Base-by-base conservation (phyloP, 83 land plant species). In the Thuja plicata region DNA sequence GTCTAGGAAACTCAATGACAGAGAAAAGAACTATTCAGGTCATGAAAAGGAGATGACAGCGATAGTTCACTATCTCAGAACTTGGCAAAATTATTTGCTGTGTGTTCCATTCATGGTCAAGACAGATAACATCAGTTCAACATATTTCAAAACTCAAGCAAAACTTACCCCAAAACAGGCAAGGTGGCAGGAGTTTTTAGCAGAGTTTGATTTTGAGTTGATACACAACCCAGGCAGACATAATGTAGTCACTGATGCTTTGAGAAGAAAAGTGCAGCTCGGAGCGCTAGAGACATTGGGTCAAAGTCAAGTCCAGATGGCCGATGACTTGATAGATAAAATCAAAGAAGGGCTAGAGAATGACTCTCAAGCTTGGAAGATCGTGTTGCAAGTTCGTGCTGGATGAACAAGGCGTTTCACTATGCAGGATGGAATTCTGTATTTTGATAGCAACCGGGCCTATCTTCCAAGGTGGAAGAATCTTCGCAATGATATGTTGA, bases 151-250 rank as follows among this genome's bases (percentile, higher is more conserved):
- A 32, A 21, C 54, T 15, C 60, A 32, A 2, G 35, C 78, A 2
- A 74, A 74, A 12, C 7, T 74, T 8, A 30, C 37, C 0, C 32
- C 78, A n/a, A 77, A 88, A n/a, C n/a, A n/a, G n/a, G 54, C 40
- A 9, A 43, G 83, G 2, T 88, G 84, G 35, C 70, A 74, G 24
- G 88, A 88, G 3, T 88, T 88, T 15, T 30, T 88, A 57, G 88
- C 55, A 0, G 15, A 46, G 32, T 88, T 74, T 0, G 57, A 88
- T 48, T 21, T 55, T 19, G 17, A 8, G 0, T 38, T 83, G 4
- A 15, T 11, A 0, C 16, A 83, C 48, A 8, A 40, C 0, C 52
- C 82, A 2, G 40, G 60, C 0, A 74, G 32, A 17, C 21, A 10
- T 1, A 88, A 88, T 8, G 0, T 40, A 0, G 83, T 77, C 6